Conservation (phyloP, 1,284 basidiomycete genomes). For the Heliocybe sulcata region DNA sequence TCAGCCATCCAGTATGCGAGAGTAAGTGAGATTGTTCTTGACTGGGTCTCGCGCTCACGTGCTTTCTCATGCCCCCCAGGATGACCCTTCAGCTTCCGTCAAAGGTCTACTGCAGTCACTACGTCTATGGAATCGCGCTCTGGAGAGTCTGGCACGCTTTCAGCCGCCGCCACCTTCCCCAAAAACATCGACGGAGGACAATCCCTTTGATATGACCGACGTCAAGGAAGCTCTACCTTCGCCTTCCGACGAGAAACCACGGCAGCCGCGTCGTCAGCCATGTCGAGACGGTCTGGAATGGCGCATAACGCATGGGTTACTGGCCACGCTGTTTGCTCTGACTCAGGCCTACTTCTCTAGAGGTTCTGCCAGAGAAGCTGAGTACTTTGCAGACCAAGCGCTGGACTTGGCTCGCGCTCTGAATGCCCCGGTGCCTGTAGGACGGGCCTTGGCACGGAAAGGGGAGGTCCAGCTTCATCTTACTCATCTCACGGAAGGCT, state of each 20-base stretch:
- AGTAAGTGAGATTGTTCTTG: constrained; percentile 30
- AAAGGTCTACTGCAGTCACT: constrained; percentile 63
- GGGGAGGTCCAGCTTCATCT: constrained; percentile 66
- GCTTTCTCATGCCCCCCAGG: constrained; percentile 41
- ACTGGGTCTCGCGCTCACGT: background rate
- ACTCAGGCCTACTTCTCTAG: constrained; percentile 55
- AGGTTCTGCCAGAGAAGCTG: constrained; percentile 76
- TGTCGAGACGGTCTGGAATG: constrained; percentile 62
- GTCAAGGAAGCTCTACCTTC: constrained; percentile 27
- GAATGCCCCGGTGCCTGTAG: constrained; percentile 55
- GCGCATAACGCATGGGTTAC: constrained; percentile 64
- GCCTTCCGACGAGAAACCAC: constrained; percentile 20
- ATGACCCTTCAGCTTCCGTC: constrained; percentile 56
- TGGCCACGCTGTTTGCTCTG: constrained; percentile 59
- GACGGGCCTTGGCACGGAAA: constrained; percentile 55
- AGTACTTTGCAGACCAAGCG: constrained; percentile 76
- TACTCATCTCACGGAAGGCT: constrained; percentile 48
- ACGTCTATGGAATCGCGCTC: constrained; percentile 75
- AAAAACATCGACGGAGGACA: constrained; percentile 29
- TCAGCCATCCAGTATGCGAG: constrained; percentile 61
- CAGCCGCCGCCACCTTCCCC: constrained; percentile 25
- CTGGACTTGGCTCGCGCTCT: constrained; percentile 60
- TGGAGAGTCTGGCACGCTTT: constrained; percentile 63
- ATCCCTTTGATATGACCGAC: constrained; percentile 53
- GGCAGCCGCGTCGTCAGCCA: constrained; percentile 15